Base-by-base conservation (phyloP, 129 eudicot species). In the Arctium minus region DNA sequence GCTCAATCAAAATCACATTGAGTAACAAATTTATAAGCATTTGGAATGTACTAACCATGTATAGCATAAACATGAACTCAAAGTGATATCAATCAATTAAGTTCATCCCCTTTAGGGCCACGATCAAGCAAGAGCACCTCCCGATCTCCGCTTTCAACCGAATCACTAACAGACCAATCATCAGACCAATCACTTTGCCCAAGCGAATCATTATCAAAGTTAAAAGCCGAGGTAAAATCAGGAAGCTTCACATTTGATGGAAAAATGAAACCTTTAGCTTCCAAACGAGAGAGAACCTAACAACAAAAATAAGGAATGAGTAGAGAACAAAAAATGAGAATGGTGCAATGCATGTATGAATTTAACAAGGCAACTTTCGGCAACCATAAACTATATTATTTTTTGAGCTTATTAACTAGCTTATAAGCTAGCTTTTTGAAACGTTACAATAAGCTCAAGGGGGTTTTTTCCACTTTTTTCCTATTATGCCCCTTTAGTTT, bases 231-330 rank as follows among this genome's bases (percentile, higher is more conserved):
- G 56, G 78, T 11, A 72, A 48, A 69, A 80, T 72, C 78, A 65
- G 70, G 76, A 68, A 74, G 31, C 56, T 48, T 82, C 76, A 68
- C 44, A 60, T 79, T 70, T 18, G 83, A 33, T 8, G 83, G 48
- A 70, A 48, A 46, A 70, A 69, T 22, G 67, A 79, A 79, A 70
- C 83, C 83, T 79, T 70, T 79, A 44, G 83, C 83, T 79, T 70
- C 68, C 76, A 79, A 82, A 67, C 85, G 81, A 75, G 38, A 33
- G 29, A 82, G 38, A 48, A 67, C 85, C 85, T 82, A n/a, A 76
- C 46, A 82, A 67, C 70, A 46, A n/a, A 75, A 65, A 2, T 8
- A 8, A 39, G 30, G 4, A 53, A 36, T 1, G 32, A 33, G 44
- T 53, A 33, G 80, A 77, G 15, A 60, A 56, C 3, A 77, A 60